Evolutionary conservation across 805 yeast genomes (phyloP).

Genomic region (Ogataea chonburiensis): DNA sequence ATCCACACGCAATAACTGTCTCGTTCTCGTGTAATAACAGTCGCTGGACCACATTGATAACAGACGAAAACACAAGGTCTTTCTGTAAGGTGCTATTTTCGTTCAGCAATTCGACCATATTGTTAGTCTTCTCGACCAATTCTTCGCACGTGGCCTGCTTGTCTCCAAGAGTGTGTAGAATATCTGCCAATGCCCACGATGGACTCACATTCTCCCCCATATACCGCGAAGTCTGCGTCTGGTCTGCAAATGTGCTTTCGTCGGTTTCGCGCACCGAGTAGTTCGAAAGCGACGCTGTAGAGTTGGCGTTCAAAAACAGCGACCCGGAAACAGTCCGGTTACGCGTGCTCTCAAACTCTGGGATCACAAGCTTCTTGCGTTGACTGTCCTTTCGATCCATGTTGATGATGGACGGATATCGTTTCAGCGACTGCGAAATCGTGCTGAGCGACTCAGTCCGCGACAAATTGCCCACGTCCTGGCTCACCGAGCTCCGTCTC

Average conservation of each 20-base stretch:
- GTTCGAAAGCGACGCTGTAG: conserved; percentile 17
- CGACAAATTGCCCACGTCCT: background rate
- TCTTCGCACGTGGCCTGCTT: conserved; percentile 48
- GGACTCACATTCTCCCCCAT: conserved; percentile 35
- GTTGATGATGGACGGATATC: conserved; percentile 2
- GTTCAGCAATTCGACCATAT: conserved; percentile 54
- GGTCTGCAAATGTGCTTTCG: conserved; percentile 11
- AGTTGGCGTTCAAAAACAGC: conserved; percentile 19
- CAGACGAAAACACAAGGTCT: conserved; percentile 60
- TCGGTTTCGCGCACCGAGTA: conserved; percentile 16
- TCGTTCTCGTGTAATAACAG: conserved; percentile 50
- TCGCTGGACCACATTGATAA: conserved; percentile 54
- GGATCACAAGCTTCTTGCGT: conserved; percentile 17
- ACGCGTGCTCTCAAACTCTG: conserved; percentile 27
- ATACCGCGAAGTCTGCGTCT: conserved; percentile 3
- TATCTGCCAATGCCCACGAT: conserved; percentile 64
- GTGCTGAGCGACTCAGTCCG: background rate
- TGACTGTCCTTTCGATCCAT: conserved; percentile 15
- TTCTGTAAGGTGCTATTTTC: conserved; percentile 58
- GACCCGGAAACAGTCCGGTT: conserved; percentile 26
- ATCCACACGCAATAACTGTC: conserved; percentile 73
- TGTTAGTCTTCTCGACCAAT: conserved; percentile 62
- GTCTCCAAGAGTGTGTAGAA: conserved; percentile 55
- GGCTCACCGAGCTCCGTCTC: background rate
- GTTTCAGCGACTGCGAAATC: conserved; percentile 2